These are phyloP conservation scores for Citeromyces nyonsensis DNA, from an alignment of 805 yeast genomes.

Conservation along the genomic window DNA sequence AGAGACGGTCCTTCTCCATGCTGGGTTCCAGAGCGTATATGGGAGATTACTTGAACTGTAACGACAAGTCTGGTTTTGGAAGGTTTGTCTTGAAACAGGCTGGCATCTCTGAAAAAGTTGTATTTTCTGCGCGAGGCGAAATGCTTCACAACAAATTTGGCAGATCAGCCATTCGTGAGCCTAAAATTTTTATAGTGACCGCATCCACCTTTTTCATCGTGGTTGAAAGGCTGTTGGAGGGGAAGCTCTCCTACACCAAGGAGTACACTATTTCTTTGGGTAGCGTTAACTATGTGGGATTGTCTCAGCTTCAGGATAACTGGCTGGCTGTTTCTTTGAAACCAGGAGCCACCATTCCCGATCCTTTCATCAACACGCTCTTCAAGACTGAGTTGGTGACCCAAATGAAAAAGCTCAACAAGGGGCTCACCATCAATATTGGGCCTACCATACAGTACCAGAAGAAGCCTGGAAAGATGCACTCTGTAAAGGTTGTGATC, in stretches of 20 bases:
- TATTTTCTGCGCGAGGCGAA: constrained; percentile 76
- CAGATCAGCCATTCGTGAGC: constrained; percentile 69
- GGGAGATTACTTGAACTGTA: constrained; percentile 91
- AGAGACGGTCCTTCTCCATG: constrained; percentile 79
- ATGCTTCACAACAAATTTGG: constrained; percentile 78
- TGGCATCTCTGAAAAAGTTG: constrained; percentile 54
- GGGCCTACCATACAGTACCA: constrained; percentile 67
- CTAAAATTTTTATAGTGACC: constrained; percentile 62
- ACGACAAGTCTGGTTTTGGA: constrained; percentile 58
- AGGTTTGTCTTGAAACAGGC: constrained; percentile 54
- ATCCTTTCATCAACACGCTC: constrained; percentile 61
- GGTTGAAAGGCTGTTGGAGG: constrained; percentile 53
- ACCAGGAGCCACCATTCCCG: constrained; percentile 42
- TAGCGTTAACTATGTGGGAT: constrained; percentile 42
- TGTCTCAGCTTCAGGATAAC: constrained; percentile 76
- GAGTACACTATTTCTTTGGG: constrained; percentile 52
- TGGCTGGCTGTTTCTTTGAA: constrained; percentile 69
- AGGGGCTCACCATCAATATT: constrained; percentile 43
- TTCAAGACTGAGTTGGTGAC: constrained; percentile 86
- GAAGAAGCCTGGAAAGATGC: constrained; percentile 78
- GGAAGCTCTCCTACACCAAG: constrained; percentile 32
- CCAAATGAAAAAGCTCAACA: constrained; percentile 47
- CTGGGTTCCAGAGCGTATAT: constrained; percentile 76
- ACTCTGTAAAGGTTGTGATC: constrained; percentile 52
- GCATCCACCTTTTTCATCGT: constrained; percentile 46